phyloP scores from a whole-genome alignment of 2,329 filamentous ascomycete genomes.

The Hypomyces perniciosus region DNA sequence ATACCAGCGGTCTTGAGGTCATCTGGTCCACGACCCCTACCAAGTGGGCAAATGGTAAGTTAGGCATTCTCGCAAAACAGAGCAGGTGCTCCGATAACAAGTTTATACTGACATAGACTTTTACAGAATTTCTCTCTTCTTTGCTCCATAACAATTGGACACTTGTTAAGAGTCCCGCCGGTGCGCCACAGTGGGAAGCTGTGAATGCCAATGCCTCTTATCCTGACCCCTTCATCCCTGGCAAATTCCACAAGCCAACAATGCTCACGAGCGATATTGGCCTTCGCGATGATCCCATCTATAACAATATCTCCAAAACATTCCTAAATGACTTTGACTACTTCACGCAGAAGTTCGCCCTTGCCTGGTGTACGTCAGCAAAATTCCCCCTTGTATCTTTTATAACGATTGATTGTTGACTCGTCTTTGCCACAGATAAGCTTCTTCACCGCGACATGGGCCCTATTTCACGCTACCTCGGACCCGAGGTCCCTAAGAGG shows the following conservation, averaged over 20 bases:
- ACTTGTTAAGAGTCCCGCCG: slow-evolving; percentile 65
- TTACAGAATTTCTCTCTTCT: slow-evolving; percentile 66
- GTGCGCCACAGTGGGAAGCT: slow-evolving; percentile 69
- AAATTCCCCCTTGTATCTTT: no score
- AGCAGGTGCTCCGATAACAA: background rate
- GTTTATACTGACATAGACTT: background rate
- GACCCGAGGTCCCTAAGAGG: slow-evolving; percentile 66
- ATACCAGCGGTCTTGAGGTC: slow-evolving; percentile 70
- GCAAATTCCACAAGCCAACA: slow-evolving; percentile 63
- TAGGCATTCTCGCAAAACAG: background rate
- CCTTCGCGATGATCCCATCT: slow-evolving; percentile 62
- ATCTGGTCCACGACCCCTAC: slow-evolving; percentile 70
- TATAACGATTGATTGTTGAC: background rate
- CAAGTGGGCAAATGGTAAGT: slow-evolving; percentile 34
- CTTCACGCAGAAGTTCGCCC: slow-evolving; percentile 61
- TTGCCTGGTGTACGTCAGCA: slow-evolving; percentile 58
- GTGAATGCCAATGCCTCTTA: slow-evolving; percentile 60
- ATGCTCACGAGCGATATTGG: slow-evolving; percentile 73
- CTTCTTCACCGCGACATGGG: slow-evolving; percentile 74
- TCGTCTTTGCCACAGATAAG: slow-evolving; percentile 40
- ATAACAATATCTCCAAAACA: slow-evolving; percentile 67
- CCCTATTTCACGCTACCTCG: slow-evolving; percentile 62
- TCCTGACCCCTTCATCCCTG: slow-evolving; percentile 63
- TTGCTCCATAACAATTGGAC: slow-evolving; percentile 75
- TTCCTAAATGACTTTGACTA: slow-evolving; percentile 63